phyloP scores from a whole-genome alignment of 129 eudicot genomes.

The Ambrosia trifida region DNA sequence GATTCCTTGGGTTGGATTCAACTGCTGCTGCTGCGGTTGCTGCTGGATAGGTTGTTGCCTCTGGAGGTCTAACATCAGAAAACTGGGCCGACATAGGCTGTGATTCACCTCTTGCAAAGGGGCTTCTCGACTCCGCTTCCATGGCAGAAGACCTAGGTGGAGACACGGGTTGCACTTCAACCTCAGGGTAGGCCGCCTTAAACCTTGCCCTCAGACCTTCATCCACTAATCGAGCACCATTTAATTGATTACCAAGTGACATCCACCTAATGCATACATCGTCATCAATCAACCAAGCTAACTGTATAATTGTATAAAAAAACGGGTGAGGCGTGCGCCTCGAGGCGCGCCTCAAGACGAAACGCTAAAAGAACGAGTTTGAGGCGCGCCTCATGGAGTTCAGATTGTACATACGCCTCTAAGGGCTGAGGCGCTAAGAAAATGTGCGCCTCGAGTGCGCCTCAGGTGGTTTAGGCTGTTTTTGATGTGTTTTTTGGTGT shows the following conservation, averaged over 20 bases:
- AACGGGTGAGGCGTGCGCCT: too few relatives aligned
- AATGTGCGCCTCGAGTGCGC: too few relatives aligned
- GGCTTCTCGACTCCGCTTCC: conserved; percentile 67
- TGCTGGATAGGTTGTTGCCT: conserved; percentile 27
- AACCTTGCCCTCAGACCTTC: conserved; percentile 95
- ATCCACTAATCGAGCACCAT: conserved; percentile 80
- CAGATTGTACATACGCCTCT: too few relatives aligned
- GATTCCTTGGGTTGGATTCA: conserved; percentile 44
- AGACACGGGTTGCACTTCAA: conserved; percentile 86
- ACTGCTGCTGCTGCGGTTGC: conserved; percentile 30
- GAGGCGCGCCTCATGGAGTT: too few relatives aligned
- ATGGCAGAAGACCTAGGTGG: conserved; percentile 82
- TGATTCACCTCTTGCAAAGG: conserved; percentile 47
- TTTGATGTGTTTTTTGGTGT: too few relatives aligned
- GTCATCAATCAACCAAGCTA: neutral
- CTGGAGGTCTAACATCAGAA: conserved; percentile 44
- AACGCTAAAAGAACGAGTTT: too few relatives aligned
- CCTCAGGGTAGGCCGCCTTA: conserved; percentile 98
- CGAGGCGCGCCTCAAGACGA: too few relatives aligned
- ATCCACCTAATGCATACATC: conserved; percentile 62
- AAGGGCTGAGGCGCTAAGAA: too few relatives aligned
- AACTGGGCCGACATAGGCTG: conserved; percentile 37
- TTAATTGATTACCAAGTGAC: conserved; percentile 93
- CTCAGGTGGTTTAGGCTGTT: too few relatives aligned
- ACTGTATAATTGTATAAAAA: neutral